Evolutionary conservation across 2,329 filamentous ascomycete species (phyloP), one percentile per base, ranked within the genome.

Genomic region (Penicillium nordicum): DNA sequence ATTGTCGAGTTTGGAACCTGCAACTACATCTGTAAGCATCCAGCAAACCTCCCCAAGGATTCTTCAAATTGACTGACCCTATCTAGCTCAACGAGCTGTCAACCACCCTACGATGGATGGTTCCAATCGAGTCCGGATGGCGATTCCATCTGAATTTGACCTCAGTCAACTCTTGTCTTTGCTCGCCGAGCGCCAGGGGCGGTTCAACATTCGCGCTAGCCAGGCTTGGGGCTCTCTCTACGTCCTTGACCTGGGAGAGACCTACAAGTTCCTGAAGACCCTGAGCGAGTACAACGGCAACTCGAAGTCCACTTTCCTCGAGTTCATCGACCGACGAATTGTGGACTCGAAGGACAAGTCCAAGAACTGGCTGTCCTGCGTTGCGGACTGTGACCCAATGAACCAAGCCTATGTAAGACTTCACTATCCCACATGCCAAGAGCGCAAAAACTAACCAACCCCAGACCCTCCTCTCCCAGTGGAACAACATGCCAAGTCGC

Each of bases 401-500:
- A 72, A 68, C 44, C 72, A 77, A 48, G 66, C 70, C 46, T 74
- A 76, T 37, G 74, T 76, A 63, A 70, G 74, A 72, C 16, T n/a
- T 7, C 27, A 48, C n/a, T 42, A 8, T 44, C 3, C 27, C 2
- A 30, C 4, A 21, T 14, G 5, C 25, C 12, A 25, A 36, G 8
- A 21, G 11, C 16, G 25, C 14, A 23, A 5, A 51, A 36, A 14
- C 53, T 54, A 25, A 55, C 42, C 45, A 55, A n/a, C 40, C 7
- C 3, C 48, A 78, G 75, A 65, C 73, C 36, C 64, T 77, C 6
- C 72, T 78, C 16, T 76, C 74, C 9, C 70, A 69, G 52, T 74
- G 75, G 71, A 76, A 77, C 61, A 78, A 76, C 59, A 79, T 78
- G 76, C 76, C 76, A 8, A 78, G 75, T 52, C 75, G 75, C 21